Conservation (phyloP, 805 yeast genomes). For the Brettanomyces sp. region DNA sequence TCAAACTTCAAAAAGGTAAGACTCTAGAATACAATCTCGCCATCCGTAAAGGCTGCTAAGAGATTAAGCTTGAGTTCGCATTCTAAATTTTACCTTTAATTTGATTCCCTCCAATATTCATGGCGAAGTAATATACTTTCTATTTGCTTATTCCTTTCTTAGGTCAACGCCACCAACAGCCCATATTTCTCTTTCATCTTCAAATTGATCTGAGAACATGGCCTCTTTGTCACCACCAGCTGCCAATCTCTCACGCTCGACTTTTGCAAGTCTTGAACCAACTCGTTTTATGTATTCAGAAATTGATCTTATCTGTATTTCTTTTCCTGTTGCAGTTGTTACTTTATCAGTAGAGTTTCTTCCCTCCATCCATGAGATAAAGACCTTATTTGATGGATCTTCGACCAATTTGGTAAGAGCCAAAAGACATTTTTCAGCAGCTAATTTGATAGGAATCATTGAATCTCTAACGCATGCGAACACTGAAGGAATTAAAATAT, state of each 20-base stretch:
- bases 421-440: conserved; percentile 85
- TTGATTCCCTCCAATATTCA: not conserved
- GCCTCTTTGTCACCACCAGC: conserved; percentile 89
- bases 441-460: conserved; percentile 85
- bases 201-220: conserved; percentile 73
- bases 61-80: no score
- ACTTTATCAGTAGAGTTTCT: conserved; percentile 28
- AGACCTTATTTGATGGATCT: conserved; percentile 43
- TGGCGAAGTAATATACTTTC: not conserved
- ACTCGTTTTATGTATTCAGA: conserved; percentile 88
- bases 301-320: conserved; percentile 59
- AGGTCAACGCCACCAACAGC: conserved; percentile 67
- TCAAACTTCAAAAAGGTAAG: no score
- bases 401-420: conserved; percentile 65
- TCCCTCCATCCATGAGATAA: conserved; percentile 55
- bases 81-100: not conserved
- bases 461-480: conserved; percentile 79
- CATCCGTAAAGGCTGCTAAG: no score
- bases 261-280: conserved; percentile 74
- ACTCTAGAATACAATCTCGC: no score
- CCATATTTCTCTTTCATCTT: conserved; percentile 85
- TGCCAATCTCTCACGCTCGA: conserved; percentile 78
- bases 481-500: conserved; percentile 57
- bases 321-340: conserved; percentile 34
- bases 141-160: conserved; percentile 11